These are phyloP conservation scores for Taphrina wiesneri DNA, from an alignment of 1,139 yeast genomes.

Conservation along the genomic window DNA sequence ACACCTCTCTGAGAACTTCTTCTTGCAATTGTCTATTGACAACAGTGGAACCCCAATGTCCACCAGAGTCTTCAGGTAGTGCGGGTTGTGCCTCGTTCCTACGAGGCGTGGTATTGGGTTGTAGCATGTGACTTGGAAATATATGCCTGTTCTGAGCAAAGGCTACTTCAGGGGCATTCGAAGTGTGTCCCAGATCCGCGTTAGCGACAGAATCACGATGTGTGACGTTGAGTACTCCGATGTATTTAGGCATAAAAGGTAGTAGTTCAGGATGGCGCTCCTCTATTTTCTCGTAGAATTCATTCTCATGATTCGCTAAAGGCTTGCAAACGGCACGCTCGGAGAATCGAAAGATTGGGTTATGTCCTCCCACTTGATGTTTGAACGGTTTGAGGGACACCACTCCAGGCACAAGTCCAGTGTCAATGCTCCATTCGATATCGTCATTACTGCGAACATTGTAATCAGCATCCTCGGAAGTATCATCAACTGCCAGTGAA, in stretches of 20 bases:
- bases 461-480: neutral
- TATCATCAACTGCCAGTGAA: neutral
- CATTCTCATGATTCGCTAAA: constrained; percentile 80
- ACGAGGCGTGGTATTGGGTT: neutral
- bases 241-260: constrained; percentile 85
- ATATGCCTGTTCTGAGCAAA: constrained; percentile 37
- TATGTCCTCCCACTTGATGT: constrained; percentile 95
- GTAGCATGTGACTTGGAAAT: constrained; percentile 34
- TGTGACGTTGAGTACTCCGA: constrained; percentile 89
- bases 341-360: constrained; percentile 90
- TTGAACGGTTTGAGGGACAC: constrained; percentile 69
- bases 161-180: constrained; percentile 35
- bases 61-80: neutral
- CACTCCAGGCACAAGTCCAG: constrained; percentile 29
- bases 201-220: constrained; percentile 51
- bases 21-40: constrained; percentile 67
- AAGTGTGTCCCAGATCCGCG: neutral
- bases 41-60: constrained; percentile 59
- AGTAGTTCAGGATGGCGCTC: constrained; percentile 70
- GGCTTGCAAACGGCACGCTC: constrained; percentile 95
- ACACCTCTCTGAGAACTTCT: constrained; percentile 66
- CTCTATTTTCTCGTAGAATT: constrained; percentile 89
- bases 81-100: neutral
- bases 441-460: constrained; percentile 13
- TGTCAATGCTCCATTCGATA: constrained; percentile 31